Evolutionary conservation across 352 stramenopile species (phyloP).

Genomic region (Phytophthora vignae): DNA sequence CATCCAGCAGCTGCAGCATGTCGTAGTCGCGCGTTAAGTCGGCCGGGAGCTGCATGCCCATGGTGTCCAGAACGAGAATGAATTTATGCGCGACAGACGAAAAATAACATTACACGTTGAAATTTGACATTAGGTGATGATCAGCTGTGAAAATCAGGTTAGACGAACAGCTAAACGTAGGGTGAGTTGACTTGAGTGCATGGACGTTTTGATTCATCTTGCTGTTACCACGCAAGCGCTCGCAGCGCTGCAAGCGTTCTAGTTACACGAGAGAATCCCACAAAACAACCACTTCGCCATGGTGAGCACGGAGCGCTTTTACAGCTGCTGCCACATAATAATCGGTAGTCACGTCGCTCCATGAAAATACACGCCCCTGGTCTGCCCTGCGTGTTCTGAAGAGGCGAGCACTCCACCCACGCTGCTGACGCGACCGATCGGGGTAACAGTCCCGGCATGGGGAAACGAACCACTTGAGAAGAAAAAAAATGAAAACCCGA

Average conservation of each 20-base stretch:
- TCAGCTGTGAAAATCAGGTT: not conserved
- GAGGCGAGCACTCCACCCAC: not conserved
- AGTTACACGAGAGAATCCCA: constrained; percentile 11
- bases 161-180: constrained; percentile 11
- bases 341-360: constrained; percentile 32
- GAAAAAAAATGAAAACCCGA: constrained; percentile 31
- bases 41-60: constrained; percentile 40
- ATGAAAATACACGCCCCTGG: constrained; percentile 22
- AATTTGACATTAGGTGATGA: not conserved
- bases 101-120: not conserved
- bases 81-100: not conserved
- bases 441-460: constrained; percentile 6
- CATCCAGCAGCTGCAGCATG: constrained; percentile 46
- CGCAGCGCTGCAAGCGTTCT: constrained; percentile 18
- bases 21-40: constrained; percentile 48
- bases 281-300: constrained; percentile 24
- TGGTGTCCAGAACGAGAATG: constrained; percentile 15
- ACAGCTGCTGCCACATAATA: constrained; percentile 43
- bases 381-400: constrained; percentile 11
- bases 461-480: constrained; percentile 28
- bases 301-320: constrained; percentile 39
- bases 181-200: not conserved
- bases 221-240: constrained; percentile 4
- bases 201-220: constrained; percentile 23
- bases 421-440: constrained; percentile 10